phyloP scores from a whole-genome alignment of 2,329 filamentous ascomycete species.

The Ophidiomyces ophidiicola region DNA sequence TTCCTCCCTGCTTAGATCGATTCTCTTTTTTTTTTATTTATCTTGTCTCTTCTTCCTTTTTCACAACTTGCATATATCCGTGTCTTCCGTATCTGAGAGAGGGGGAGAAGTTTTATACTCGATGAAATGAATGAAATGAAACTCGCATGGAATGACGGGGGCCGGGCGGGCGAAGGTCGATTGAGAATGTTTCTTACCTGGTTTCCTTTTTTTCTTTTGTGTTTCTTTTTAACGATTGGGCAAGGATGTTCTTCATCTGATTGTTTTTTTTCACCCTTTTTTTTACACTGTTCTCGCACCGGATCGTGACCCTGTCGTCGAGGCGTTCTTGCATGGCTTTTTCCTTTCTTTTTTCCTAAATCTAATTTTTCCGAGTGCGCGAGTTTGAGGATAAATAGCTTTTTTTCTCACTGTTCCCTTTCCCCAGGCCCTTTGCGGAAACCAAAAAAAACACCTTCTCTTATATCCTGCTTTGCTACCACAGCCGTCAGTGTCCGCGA shows the following conservation, averaged over 20 bases:
- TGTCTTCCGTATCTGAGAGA: not conserved
- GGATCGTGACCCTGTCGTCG: not conserved
- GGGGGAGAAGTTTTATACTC: slow-evolving; percentile 2
- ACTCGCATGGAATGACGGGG: slow-evolving; percentile 3
- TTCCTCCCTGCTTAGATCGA: slow-evolving; percentile 1
- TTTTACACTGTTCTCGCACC: not conserved
- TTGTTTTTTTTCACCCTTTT: slow-evolving; percentile 4
- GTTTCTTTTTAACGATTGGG: slow-evolving; percentile 5
- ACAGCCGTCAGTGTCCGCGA: no score
- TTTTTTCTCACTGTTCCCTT: slow-evolving; percentile 3
- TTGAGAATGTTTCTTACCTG: slow-evolving; percentile 1
- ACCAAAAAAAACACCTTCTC: slow-evolving; percentile 15
- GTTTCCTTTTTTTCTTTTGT: not conserved
- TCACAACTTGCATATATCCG: slow-evolving; percentile 1
- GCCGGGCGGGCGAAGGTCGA: slow-evolving; percentile 2
- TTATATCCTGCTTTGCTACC: no score
- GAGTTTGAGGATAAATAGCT: slow-evolving; percentile 2
- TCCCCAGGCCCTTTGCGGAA: not conserved
- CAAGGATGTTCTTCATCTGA: slow-evolving; percentile 2
- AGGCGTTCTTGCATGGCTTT: slow-evolving; percentile 8
- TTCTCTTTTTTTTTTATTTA: not conserved
- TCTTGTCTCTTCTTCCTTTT: not conserved
- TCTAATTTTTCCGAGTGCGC: slow-evolving; percentile 5
- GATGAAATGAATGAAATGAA: slow-evolving; percentile 10
- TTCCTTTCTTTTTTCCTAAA: no score